phyloP scores from a whole-genome alignment of 2,329 filamentous ascomycete genomes.

The Thermoascus crustaceus region DNA sequence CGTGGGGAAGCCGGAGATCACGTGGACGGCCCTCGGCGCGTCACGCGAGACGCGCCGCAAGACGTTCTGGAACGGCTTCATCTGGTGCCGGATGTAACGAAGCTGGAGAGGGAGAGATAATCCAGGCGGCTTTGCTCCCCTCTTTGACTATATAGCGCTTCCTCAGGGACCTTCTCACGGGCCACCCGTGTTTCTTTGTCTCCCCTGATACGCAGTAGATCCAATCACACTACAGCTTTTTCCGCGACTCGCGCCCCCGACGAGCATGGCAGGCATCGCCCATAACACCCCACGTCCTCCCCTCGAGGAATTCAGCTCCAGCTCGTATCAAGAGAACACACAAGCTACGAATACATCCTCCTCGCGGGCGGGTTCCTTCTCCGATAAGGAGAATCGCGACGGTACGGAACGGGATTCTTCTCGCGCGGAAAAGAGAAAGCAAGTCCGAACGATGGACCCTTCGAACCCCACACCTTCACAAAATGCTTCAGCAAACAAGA shows the following conservation, averaged over 20 bases:
- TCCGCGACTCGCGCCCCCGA: constrained; percentile 9
- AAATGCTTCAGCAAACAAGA: constrained; percentile 30
- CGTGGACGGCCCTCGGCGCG: neutral
- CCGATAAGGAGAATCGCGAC: constrained; percentile 44
- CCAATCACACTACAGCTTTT: constrained; percentile 3
- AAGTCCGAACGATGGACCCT: constrained; percentile 28
- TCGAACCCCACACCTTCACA: constrained; percentile 34
- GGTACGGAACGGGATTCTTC: constrained; percentile 13
- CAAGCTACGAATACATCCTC: constrained; percentile 17
- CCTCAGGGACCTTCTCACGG: too few relatives aligned
- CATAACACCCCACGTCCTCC: constrained; percentile 4
- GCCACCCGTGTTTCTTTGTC: too few relatives aligned
- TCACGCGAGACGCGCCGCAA: neutral
- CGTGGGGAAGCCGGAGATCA: neutral
- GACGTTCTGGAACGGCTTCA: too few relatives aligned
- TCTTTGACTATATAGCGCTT: too few relatives aligned
- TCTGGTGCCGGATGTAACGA: too few relatives aligned
- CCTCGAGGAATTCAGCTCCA: neutral
- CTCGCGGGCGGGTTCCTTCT: constrained; percentile 27
- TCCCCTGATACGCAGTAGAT: too few relatives aligned
- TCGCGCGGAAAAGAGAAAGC: constrained; percentile 37
- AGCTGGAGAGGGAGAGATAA: too few relatives aligned
- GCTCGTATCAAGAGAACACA: constrained; percentile 3
- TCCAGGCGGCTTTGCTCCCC: too few relatives aligned
- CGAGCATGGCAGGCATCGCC: constrained; percentile 21